Percentiles rank a stretch among this genome's conserved stretches.
phyloP scores from a whole-genome alignment of 2,329 filamentous ascomycete species.

The Magnaporthiopsis poae region DNA sequence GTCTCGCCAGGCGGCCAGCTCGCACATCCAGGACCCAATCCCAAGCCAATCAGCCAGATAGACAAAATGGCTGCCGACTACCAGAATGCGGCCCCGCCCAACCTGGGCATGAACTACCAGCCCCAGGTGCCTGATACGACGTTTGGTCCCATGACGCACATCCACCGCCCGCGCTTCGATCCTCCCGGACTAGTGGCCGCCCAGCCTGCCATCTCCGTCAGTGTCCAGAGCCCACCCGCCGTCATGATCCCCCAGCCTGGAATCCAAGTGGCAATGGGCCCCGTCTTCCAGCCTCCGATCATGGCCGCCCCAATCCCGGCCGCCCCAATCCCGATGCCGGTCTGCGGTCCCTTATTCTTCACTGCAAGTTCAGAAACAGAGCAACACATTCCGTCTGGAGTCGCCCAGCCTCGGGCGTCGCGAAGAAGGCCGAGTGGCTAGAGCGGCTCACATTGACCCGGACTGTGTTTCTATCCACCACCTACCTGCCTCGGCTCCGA shows the following conservation, averaged over 20 bases:
- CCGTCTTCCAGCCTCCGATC: background rate
- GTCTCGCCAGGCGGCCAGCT: background rate
- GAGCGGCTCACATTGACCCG: background rate
- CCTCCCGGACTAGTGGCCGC: conserved; percentile 20
- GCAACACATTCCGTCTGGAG: background rate
- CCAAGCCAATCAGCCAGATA: background rate
- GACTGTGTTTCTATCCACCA: background rate
- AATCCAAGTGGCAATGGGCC: conserved; percentile 4
- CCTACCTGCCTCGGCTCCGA: background rate
- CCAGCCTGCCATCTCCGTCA: conserved; percentile 9
- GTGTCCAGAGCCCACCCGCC: conserved; percentile 3
- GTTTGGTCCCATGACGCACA: conserved; percentile 44
- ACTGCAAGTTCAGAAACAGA: conserved; percentile 5
- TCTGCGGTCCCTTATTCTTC: conserved; percentile 5
- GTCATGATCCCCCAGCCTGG: background rate
- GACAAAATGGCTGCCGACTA: conserved; percentile 29
- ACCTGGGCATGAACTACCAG: conserved; percentile 42
- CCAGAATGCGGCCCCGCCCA: conserved; percentile 31
- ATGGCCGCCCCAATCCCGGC: background rate
- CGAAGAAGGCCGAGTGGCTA: background rate
- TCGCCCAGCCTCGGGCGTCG: background rate
- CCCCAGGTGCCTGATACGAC: conserved; percentile 50
- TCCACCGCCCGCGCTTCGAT: conserved; percentile 46
- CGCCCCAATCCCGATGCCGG: background rate
- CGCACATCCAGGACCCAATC: background rate